These are phyloP conservation scores for Cicer cuneatum DNA, from an alignment of 306 rosid species.

Conservation along the genomic window DNA sequence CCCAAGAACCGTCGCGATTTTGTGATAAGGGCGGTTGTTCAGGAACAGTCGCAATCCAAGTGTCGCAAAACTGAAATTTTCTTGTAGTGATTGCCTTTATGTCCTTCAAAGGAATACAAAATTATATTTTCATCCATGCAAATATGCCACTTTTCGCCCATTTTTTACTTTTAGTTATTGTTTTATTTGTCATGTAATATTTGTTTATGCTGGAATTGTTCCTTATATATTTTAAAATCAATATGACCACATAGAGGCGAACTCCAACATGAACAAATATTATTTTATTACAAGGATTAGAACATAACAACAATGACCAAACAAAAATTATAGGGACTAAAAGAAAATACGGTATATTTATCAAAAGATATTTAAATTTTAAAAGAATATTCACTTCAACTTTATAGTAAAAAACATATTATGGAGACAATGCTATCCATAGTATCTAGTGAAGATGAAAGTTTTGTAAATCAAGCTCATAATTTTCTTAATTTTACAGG, in stretches of 20 bases:
- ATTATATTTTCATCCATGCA: no score
- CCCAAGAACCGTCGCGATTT: no score
- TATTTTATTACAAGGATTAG: no score
- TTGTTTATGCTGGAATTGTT: not conserved
- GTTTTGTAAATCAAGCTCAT: not conserved
- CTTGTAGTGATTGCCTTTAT: no score
- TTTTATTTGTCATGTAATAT: not conserved
- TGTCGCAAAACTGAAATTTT: no score
- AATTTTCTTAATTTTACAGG: conserved; percentile 17
- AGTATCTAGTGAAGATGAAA: conserved; percentile 11
- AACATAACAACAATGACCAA: no score
- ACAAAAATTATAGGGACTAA: not conserved
- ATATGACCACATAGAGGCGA: no score
- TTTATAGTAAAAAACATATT: conserved; percentile 9
- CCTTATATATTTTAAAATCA: not conserved
- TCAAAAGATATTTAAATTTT: not conserved
- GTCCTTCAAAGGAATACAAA: no score
- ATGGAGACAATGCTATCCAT: not conserved
- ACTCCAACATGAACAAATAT: no score
- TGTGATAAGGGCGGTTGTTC: no score
- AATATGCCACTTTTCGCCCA: not conserved
- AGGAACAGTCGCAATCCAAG: no score
- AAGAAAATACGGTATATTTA: not conserved
- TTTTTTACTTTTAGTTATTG: not conserved
- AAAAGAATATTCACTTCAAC: conserved; percentile 21